Base-by-base conservation (phyloP, 148 eudicot species). In the Polygonum aviculare region DNA sequence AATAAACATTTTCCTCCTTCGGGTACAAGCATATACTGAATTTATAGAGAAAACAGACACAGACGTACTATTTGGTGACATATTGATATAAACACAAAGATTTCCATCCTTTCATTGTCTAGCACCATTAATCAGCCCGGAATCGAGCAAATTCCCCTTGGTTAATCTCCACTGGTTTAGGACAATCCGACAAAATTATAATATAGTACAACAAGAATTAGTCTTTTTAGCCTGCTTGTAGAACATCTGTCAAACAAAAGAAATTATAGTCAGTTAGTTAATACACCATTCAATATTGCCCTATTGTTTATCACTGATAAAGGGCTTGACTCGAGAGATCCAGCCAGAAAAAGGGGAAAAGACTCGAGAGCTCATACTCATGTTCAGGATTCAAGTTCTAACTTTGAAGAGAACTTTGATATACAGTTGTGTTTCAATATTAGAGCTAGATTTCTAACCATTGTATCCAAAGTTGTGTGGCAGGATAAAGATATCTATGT, bases 191-290 rank as follows among this genome's bases (percentile, higher is more conserved):
- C 21, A 19, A 7, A 6, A 11, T 72, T 19, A 72, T 15, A 72
- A 72, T 21, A 72, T 5, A 1, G 52, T 72, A 72, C 54, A 72
- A 3, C 75, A 72, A 12, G 50, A 48, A 48, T 72, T 72, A 54
- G 75, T 72, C 54, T 72, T 72, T 45, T 72, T 72, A 12, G 75
- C 75, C 75, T 72, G 75, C 75, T 72, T 72, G 75, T 72, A 72
- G 75, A 72, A 72, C 75, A 72, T 72, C 75, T 72, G 75, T 44
- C 15, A 0, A 19, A 14, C 11, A 72, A 19, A 41, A 40, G 36
- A 65, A 14, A 3, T 65, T 44, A 15, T 65, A 65, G 19, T 65
- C 3, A 14, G 16, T 60, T 60, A 60, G 69, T 11, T 62, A 12
- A 31, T 2, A 31, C 36, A 33, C 31, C 69, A 26, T 60, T 26